These are phyloP conservation scores for Rauvolfia tetraphylla DNA, from an alignment of 257 asterid genomes.

Conservation along the genomic window DNA sequence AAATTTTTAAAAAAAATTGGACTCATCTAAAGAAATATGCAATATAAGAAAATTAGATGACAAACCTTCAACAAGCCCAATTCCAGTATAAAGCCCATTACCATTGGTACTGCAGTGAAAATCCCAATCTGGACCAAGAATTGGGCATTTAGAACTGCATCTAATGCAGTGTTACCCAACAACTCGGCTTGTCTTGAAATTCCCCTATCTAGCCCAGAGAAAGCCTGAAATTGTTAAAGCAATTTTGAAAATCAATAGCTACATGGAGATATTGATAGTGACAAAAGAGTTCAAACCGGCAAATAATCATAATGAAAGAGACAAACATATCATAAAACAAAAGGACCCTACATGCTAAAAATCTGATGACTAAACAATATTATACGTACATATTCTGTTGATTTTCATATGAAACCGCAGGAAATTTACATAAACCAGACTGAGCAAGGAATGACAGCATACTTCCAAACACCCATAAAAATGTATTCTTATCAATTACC, in stretches of 20 bases:
- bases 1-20: background rate
- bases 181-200: conserved; percentile 56
- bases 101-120: conserved; percentile 97
- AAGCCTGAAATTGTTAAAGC: conserved; percentile 55
- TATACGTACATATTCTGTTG: background rate
- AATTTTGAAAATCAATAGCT: conserved; percentile 4
- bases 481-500: no score
- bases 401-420: background rate
- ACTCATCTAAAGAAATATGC: no score
- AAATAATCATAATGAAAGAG: background rate
- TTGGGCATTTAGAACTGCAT: conserved; percentile 89
- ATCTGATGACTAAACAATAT: background rate
- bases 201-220: conserved; percentile 90
- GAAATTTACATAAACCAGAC: background rate
- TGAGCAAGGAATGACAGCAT: background rate
- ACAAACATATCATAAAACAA: no score
- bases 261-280: background rate
- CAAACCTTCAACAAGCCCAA: conserved; percentile 79
- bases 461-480: no score
- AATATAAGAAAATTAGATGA: conserved; percentile 6
- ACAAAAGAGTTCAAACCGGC: background rate
- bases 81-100: conserved; percentile 95
- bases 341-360: background rate
- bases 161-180: conserved; percentile 79
- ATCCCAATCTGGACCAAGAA: conserved; percentile 95